These are phyloP conservation scores for Turnera subulata DNA, from an alignment of 345 rosid species.

Conservation along the genomic window DNA sequence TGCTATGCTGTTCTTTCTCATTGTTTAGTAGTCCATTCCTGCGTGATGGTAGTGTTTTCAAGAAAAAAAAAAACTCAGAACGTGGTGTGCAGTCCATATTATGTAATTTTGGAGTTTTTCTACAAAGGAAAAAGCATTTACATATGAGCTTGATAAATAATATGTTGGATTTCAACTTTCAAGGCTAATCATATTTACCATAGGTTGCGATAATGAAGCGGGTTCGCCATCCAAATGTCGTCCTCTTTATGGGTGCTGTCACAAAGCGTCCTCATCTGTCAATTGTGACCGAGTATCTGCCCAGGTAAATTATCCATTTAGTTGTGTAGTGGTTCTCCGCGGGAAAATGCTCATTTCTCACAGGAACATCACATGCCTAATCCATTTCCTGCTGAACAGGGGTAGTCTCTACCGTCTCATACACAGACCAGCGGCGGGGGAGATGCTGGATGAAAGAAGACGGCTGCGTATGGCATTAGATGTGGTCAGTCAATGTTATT, in stretches of 20 bases:
- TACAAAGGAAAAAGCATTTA: too few species aligned
- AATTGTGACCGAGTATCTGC: constrained; percentile 88
- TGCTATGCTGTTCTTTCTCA: too few species aligned
- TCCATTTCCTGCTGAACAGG: constrained; percentile 35
- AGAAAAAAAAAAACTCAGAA: too few species aligned
- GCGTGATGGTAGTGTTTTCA: too few species aligned
- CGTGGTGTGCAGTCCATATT: too few species aligned
- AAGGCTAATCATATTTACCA: neutral
- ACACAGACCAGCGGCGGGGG: constrained; percentile 84
- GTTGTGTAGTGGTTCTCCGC: neutral
- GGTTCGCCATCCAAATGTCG: constrained; percentile 93
- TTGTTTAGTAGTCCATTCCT: too few species aligned
- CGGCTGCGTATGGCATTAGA: constrained; percentile 91
- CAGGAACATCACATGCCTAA: neutral
- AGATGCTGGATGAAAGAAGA: constrained; percentile 77
- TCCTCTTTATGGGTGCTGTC: constrained; percentile 99
- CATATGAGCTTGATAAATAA: too few species aligned
- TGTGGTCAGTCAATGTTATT: constrained; percentile 53
- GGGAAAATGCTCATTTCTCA: neutral
- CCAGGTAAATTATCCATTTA: constrained; percentile 45
- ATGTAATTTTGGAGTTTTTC: too few species aligned
- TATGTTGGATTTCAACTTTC: too few species aligned
- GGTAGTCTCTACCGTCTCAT: constrained; percentile 92
- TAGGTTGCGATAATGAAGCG: constrained; percentile 98
- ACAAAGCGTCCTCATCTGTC: constrained; percentile 82